A percentile compares a stretch with the other conserved stretches of the same genome.
Evolutionary conservation across 345 rosid species (phyloP).

Genomic region (Salix koriyanagi): DNA sequence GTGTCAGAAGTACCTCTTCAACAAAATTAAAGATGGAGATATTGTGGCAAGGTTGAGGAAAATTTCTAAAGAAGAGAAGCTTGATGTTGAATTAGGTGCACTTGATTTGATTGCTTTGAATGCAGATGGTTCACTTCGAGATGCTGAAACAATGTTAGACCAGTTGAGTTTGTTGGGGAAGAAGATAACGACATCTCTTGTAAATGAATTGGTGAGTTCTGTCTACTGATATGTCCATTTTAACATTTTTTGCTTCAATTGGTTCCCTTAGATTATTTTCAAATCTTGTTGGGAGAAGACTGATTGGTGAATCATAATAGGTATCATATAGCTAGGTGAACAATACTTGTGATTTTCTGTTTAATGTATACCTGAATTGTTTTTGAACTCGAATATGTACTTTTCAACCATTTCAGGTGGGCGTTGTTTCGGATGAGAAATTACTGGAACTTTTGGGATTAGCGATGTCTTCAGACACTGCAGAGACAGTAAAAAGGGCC

Average conservation of each 20-base stretch:
- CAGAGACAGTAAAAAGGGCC: conserved; percentile 89
- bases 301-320: neutral
- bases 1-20: conserved; percentile 88
- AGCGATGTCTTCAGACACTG: conserved; percentile 93
- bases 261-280: neutral
- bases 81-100: conserved; percentile 87
- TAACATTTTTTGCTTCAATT: neutral
- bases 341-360: neutral
- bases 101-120: conserved; percentile 84
- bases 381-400: conserved; percentile 7
- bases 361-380: neutral
- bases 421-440: conserved; percentile 92
- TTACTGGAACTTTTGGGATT: conserved; percentile 85
- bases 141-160: conserved; percentile 96
- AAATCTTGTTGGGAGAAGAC: neutral
- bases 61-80: conserved; percentile 65
- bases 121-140: conserved; percentile 96
- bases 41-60: conserved; percentile 60
- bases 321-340: neutral
- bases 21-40: conserved; percentile 84
- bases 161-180: conserved; percentile 93
- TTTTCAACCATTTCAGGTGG: conserved; percentile 51
- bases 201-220: conserved; percentile 87
- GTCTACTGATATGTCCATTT: neutral
- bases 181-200: conserved; percentile 73